Conservation (phyloP, 2,329 filamentous ascomycete genomes). For the Ceratocystis colombiana region DNA sequence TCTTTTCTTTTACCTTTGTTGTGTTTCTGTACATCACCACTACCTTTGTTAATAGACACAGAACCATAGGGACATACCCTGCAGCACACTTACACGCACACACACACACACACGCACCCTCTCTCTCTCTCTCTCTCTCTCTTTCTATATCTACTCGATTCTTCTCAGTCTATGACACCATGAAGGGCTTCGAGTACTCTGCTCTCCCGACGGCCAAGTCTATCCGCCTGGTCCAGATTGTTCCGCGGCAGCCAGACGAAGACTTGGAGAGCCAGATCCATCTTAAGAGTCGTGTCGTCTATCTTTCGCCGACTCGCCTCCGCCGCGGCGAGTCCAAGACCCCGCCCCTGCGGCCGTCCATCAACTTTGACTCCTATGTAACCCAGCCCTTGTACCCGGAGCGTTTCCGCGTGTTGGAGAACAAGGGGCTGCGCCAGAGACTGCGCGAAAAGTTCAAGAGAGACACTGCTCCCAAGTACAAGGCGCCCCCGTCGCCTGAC, state of each 20-base stretch:
- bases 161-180: neutral
- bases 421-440: conserved; percentile 24
- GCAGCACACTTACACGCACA: neutral
- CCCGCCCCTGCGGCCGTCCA: conserved; percentile 19
- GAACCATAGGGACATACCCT: neutral
- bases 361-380: conserved; percentile 23
- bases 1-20: neutral
- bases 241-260: conserved; percentile 18
- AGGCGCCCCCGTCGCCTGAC: neutral
- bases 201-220: conserved; percentile 23
- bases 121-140: neutral
- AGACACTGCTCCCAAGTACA: conserved; percentile 10
- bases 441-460: conserved; percentile 23
- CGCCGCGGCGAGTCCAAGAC: conserved; percentile 22
- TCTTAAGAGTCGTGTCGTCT: conserved; percentile 22
- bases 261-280: conserved; percentile 19
- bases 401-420: conserved; percentile 22
- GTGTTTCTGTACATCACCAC: neutral
- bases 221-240: conserved; percentile 25
- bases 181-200: conserved; percentile 19
- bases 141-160: neutral
- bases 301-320: conserved; percentile 23
- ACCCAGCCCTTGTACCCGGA: conserved; percentile 21
- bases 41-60: neutral
- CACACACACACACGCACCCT: neutral